Conservation (phyloP, 2,329 filamentous ascomycete genomes). For the Shiraia bambusicola region DNA sequence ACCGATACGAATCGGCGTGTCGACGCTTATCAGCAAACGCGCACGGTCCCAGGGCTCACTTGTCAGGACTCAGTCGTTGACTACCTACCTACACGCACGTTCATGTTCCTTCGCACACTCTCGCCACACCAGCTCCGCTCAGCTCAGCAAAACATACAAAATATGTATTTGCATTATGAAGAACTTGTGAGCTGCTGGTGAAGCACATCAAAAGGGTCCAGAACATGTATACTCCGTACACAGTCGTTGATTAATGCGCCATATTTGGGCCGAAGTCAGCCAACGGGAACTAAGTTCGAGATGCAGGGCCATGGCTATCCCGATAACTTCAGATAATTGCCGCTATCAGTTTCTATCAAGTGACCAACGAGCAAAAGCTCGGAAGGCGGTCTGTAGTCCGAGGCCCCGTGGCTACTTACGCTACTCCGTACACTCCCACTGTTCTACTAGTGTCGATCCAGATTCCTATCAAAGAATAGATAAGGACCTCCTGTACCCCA, state of each 20-base stretch:
- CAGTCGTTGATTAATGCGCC: not conserved
- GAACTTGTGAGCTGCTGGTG: too few relatives aligned
- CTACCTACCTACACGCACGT: not conserved
- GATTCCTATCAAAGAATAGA: slow-evolving; percentile 26
- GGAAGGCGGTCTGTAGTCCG: slow-evolving; percentile 9
- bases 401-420: slow-evolving; percentile 20
- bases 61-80: too few relatives aligned
- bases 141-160: too few relatives aligned
- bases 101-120: too few relatives aligned
- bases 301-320: slow-evolving; percentile 19
- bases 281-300: slow-evolving; percentile 18
- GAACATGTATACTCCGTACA: too few relatives aligned
- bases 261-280: slow-evolving; percentile 12
- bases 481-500: slow-evolving; percentile 40
- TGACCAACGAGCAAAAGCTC: slow-evolving; percentile 18
- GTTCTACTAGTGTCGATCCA: slow-evolving; percentile 17
- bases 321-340: slow-evolving; percentile 33
- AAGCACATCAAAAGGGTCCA: not conserved
- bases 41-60: slow-evolving; percentile 1
- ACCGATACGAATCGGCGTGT: slow-evolving; percentile 12
- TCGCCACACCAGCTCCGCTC: too few relatives aligned
- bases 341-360: slow-evolving; percentile 38
- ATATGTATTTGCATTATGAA: too few relatives aligned
- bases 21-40: slow-evolving; percentile 26
- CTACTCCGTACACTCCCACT: slow-evolving; percentile 17